Evolutionary conservation across 1,139 yeast species (phyloP), one percentile per base, ranked within the genome.

Genomic region (Debaryomyces psychrophilus): DNA sequence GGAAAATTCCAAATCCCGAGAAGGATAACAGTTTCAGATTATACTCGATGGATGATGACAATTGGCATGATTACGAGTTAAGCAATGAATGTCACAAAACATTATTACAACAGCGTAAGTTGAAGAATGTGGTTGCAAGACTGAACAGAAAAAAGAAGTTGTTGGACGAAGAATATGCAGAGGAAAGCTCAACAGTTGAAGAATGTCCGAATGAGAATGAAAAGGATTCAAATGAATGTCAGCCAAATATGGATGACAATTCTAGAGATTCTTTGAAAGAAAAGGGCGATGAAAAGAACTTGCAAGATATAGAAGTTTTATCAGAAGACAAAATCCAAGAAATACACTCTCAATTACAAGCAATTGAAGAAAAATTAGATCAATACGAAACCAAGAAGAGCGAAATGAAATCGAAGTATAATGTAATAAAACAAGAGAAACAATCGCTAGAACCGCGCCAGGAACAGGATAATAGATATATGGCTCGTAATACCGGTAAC

Each of bases 1-100:
- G 99, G 99, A 93, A 92, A 62, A 90, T 89, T 5, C 99, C 99
- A 6, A 83, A 83, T 59, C 73, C 81, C 23, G 80, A 87, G n/a
- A 74, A 72, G 51, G 99, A 95, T 67, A 86, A 86, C 52, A 88
- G 96, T 51, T 95, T 85, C 70, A 82, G 81, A 51, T 62, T 76
- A 35, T 76, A 65, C 69, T 85, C 70, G 76, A 83, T 73, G 81
- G 82, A 55, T 9, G 81, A 76, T 55, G 79, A 75, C 50, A 72
- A 67, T 48, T 74, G 76, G 75, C 81, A 76, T 57, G 79, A 76
- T 57, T 76, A 81, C 76, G 48, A 68, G 68, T 61, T 82, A 48
- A 71, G 77, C 51, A 76, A 76, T 52, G 80, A 75, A 55, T 74
- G 78, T 56, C 81, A 76, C 56, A 74, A 74, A 55, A 61, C 75